Base-by-base conservation (phyloP, 768 basidiomycete genomes). In the Pholiota microspora region DNA sequence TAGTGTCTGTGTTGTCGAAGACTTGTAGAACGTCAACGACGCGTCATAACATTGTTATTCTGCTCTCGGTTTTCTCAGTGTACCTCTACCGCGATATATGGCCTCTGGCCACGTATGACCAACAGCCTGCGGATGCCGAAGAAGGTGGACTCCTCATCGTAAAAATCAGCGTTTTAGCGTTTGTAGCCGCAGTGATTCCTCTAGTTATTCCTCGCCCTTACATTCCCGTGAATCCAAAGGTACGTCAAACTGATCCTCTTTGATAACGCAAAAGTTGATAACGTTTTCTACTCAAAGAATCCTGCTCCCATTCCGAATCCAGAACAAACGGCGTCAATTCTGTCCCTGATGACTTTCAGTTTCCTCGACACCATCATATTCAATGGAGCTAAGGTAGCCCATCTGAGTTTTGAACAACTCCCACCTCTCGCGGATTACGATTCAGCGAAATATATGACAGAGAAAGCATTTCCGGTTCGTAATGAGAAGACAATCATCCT, bases 11-110 rank as follows among this genome's bases (percentile, higher is more conserved):
- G 13, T 58, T 69, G 0, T 62, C 71, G 2, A 64, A 67, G 21
- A 63, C 61, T 6, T 64, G 71, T 49, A 71, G 70, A 28, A 53
- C 61, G 7, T 61, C 67, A 15, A 35, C 60, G 12, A 59, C 63
- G 3, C 54, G 58, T 24, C 69, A 74, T 55, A 60, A 67, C 31
- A 69, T 56, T 36, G 15, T 64, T 29, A 28, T 74, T 3, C 60
- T 74, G 7, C 28, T 73, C 31, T 73, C 55, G 51, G 69, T 61
- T 56, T 71, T 59, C 71, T 56, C 53, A 0, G 71, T 84, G 1
- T 88, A 80, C 63, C 60, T 69, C 18, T 82, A 82, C 62, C 76
- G 84, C 28, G 77, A 83, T 59, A 48, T 88, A 4, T 84, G 76
- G 70, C 85, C 86, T 8, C 64, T 88, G 4, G 72, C 75, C 13